phyloP scores from a whole-genome alignment of 2,329 filamentous ascomycete species.

The Aspergillus aculeatinus region DNA sequence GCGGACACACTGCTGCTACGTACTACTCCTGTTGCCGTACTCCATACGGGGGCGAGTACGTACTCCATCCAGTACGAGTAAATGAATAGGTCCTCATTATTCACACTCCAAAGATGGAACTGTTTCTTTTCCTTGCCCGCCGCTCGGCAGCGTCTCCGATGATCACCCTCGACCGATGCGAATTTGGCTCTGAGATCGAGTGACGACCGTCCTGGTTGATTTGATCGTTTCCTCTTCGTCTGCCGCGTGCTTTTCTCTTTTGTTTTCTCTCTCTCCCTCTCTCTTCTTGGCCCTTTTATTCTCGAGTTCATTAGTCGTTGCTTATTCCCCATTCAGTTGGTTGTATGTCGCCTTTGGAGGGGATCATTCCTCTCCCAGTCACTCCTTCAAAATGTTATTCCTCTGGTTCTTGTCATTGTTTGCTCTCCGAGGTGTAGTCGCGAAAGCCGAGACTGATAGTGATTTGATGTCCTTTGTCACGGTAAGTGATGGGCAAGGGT shows the following conservation, averaged over 20 bases:
- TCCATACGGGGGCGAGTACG: too few species aligned
- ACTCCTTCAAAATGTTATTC: slow-evolving; percentile 31
- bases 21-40: too few species aligned
- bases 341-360: background rate
- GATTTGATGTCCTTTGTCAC: slow-evolving; percentile 39
- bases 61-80: too few species aligned
- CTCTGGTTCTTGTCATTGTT: slow-evolving; percentile 26
- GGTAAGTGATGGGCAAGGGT: slow-evolving; percentile 14
- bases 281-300: background rate
- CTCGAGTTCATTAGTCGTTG: background rate
- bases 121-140: background rate
- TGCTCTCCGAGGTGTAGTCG: slow-evolving; percentile 22
- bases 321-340: background rate
- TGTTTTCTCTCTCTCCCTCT: background rate
- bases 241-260: background rate
- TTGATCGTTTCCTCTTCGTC: background rate
- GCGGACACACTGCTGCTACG: background rate
- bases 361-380: slow-evolving; percentile 22
- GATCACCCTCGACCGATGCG: background rate
- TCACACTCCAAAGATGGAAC: background rate
- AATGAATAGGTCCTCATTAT: too few species aligned
- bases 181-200: background rate
- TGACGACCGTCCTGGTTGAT: background rate
- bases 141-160: background rate
- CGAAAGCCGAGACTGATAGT: slow-evolving; percentile 27